Percentiles rank a stretch among this genome's conserved stretches.
phyloP scores from a whole-genome alignment of 495 filamentous ascomycete species.

The Lophium mytilinum region DNA sequence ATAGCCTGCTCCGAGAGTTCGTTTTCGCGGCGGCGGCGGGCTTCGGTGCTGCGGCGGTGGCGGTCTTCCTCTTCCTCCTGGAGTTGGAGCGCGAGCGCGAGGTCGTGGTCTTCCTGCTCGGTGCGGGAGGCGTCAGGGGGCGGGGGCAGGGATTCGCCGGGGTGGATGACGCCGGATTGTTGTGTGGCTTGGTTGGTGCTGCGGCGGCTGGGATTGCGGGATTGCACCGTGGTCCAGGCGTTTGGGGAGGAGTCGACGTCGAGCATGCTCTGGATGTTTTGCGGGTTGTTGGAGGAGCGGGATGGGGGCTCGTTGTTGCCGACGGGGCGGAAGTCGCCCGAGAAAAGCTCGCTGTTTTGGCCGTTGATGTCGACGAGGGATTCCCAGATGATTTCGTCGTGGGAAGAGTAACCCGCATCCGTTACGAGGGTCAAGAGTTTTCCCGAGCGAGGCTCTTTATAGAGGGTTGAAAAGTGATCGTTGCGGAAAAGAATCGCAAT shows the following conservation, averaged over 20 bases:
- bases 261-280: slow-evolving; percentile 16
- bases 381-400: slow-evolving; percentile 95
- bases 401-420: slow-evolving; percentile 78
- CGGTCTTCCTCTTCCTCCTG: slow-evolving; percentile 77
- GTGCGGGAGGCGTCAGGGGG: slow-evolving; percentile 8
- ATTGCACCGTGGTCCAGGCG: slow-evolving; percentile 35
- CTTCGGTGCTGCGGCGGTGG: slow-evolving; percentile 40
- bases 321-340: slow-evolving; percentile 84
- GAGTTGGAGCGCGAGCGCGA: slow-evolving; percentile 70
- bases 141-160: slow-evolving; percentile 3
- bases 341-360: slow-evolving; percentile 72
- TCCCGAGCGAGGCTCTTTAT: slow-evolving; percentile 64
- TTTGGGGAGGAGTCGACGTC: slow-evolving; percentile 26
- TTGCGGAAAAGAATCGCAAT: slow-evolving; percentile 91
- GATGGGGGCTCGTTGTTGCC: slow-evolving; percentile 39
- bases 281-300: slow-evolving; percentile 4
- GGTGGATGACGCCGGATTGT: slow-evolving; percentile 9
- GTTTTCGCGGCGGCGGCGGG: slow-evolving; percentile 36
- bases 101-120: slow-evolving; percentile 70
- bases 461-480: slow-evolving; percentile 90
- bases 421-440: slow-evolving; percentile 77
- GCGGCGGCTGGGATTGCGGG: neutral
- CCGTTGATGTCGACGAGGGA: slow-evolving; percentile 81
- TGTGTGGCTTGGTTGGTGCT: neutral
- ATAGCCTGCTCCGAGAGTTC: slow-evolving; percentile 49